These are phyloP conservation scores for Peronospora belbahrii DNA, from an alignment of 352 stramenopile species.

Conservation along the genomic window DNA sequence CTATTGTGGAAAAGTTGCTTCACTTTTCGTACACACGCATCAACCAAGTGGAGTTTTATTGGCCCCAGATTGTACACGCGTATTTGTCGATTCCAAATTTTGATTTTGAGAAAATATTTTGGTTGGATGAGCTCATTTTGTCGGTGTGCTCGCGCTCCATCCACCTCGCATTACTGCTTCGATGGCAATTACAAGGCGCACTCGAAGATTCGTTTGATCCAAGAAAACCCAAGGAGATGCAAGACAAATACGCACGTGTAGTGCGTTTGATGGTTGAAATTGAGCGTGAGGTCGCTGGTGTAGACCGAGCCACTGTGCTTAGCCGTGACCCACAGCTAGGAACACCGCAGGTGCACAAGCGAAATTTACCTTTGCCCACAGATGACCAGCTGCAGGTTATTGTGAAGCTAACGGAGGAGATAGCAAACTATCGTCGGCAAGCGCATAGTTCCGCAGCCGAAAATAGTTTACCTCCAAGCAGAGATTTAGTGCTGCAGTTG, in stretches of 20 bases:
- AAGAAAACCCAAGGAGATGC: slow-evolving; percentile 72
- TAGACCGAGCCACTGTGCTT: slow-evolving; percentile 56
- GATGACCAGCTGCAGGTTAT: slow-evolving; percentile 81
- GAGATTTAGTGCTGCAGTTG: slow-evolving; percentile 29
- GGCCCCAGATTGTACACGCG: slow-evolving; percentile 85
- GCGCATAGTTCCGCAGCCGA: slow-evolving; percentile 27
- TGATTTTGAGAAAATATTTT: slow-evolving; percentile 87
- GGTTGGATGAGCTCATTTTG: slow-evolving; percentile 83
- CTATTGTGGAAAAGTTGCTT: slow-evolving; percentile 75
- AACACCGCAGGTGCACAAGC: slow-evolving; percentile 33
- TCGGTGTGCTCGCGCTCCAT: slow-evolving; percentile 85
- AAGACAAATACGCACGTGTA: slow-evolving; percentile 81
- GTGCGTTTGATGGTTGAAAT: slow-evolving; percentile 82
- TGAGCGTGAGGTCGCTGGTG: slow-evolving; percentile 73
- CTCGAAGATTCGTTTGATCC: slow-evolving; percentile 78
- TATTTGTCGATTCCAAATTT: slow-evolving; percentile 85
- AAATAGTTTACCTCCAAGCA: slow-evolving; percentile 17
- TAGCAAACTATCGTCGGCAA: slow-evolving; percentile 51
- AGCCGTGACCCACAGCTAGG: slow-evolving; percentile 36
- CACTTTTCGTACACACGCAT: slow-evolving; percentile 85
- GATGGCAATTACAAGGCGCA: slow-evolving; percentile 82
- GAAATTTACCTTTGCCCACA: slow-evolving; percentile 69
- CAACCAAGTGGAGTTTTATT: slow-evolving; percentile 90
- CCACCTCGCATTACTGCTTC: slow-evolving; percentile 71
- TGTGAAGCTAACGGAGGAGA: slow-evolving; percentile 69